Conservation (phyloP, 2,329 filamentous ascomycete genomes). For the Davidsoniella australis region DNA sequence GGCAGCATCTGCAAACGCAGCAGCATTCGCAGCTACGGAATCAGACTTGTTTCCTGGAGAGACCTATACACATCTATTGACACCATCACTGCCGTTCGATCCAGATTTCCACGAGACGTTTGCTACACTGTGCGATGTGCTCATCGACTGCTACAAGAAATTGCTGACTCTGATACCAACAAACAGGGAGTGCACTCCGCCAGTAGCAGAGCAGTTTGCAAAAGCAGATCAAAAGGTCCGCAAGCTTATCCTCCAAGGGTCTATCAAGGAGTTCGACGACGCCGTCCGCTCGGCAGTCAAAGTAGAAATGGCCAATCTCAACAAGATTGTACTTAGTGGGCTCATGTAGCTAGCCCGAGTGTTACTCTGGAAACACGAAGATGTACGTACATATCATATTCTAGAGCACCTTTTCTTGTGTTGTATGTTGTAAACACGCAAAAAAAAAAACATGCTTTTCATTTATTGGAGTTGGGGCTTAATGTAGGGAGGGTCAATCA, state of each 20-base stretch:
- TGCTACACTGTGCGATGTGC: constrained; percentile 81
- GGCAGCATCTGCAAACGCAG: constrained; percentile 25
- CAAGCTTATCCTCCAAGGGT: constrained; percentile 74
- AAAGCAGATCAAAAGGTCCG: constrained; percentile 77
- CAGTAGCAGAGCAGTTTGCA: constrained; percentile 67
- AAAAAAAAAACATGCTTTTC: not conserved
- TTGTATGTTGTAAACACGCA: not conserved
- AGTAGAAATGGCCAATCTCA: constrained; percentile 67
- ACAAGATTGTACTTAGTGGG: constrained; percentile 77
- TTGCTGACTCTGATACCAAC: constrained; percentile 60
- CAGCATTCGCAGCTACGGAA: constrained; percentile 41
- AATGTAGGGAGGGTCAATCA: not conserved
- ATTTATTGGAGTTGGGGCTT: not conserved
- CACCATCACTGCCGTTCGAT: constrained; percentile 85
- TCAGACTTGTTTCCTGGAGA: constrained; percentile 61
- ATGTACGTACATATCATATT: not conserved
- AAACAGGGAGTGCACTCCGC: constrained; percentile 51
- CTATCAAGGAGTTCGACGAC: constrained; percentile 89
- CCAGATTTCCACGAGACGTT: constrained; percentile 97
- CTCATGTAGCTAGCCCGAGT: constrained; percentile 38
- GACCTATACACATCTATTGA: constrained; percentile 75
- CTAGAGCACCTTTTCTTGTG: not conserved
- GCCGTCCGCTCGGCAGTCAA: constrained; percentile 58
- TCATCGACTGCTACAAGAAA: constrained; percentile 80
- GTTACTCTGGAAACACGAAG: not conserved